A percentile compares a stretch with the other conserved stretches of the same genome.
phyloP scores from a whole-genome alignment of 2,329 filamentous ascomycete genomes.

The Aspergillus puulaauensis region DNA sequence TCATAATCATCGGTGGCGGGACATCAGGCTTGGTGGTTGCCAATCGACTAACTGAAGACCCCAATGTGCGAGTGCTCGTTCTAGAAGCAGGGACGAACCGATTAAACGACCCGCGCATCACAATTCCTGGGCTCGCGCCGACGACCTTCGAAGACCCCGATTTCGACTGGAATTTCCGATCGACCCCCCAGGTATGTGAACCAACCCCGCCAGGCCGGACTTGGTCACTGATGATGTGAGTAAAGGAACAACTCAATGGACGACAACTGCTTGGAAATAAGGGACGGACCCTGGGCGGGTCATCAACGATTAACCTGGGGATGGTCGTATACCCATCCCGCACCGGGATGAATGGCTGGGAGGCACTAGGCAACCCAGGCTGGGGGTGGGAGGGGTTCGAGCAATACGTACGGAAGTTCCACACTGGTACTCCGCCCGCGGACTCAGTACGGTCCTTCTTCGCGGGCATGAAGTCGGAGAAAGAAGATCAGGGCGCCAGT shows the following conservation, averaged over 20 bases:
- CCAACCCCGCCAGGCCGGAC: too few species aligned
- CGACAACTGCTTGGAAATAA: conserved; percentile 44
- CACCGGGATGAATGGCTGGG: conserved; percentile 49
- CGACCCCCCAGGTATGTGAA: conserved; percentile 16
- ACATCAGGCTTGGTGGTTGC: conserved; percentile 34
- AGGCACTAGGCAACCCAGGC: conserved; percentile 45
- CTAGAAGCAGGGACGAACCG: conserved; percentile 29
- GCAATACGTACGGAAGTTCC: conserved; percentile 52
- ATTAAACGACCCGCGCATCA: conserved; percentile 22
- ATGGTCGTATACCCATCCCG: conserved; percentile 21
- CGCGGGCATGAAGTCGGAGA: conserved; percentile 18
- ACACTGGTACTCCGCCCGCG: conserved; percentile 22
- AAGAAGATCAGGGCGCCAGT: conserved; percentile 18
- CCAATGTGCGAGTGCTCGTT: conserved; percentile 25
- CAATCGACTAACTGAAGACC: conserved; percentile 30
- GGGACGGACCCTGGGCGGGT: conserved; percentile 52
- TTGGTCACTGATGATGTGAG: not conserved
- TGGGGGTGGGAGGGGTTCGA: conserved; percentile 48
- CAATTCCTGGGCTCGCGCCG: conserved; percentile 20
- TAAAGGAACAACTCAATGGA: conserved; percentile 32
- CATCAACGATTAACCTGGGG: conserved; percentile 46
- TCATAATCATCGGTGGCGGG: conserved; percentile 27
- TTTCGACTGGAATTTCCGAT: conserved; percentile 27
- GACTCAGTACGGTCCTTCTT: not conserved
- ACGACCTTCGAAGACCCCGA: conserved; percentile 22